Evolutionary conservation across 352 stramenopile genomes (phyloP).

Genomic region (Phytophthora podocarpi): DNA sequence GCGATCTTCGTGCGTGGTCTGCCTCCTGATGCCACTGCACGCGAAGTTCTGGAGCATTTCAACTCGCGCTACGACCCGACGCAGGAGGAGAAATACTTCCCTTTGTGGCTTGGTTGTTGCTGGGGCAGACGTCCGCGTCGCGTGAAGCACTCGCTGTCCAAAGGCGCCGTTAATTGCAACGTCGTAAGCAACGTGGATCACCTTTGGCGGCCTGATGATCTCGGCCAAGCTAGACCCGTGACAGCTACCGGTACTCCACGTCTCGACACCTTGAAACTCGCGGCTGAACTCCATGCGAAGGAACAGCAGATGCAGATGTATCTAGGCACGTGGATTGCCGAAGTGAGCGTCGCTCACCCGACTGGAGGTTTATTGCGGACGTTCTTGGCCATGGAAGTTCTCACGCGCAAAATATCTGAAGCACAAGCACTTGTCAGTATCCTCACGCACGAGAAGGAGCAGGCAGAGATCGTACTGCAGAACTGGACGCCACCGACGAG

Average conservation of each 20-base stretch:
- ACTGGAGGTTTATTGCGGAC: slow-evolving; percentile 73
- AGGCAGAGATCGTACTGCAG: slow-evolving; percentile 18
- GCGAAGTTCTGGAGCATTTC: slow-evolving; percentile 80
- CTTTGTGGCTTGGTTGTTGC: slow-evolving; percentile 68
- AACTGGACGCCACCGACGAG: slow-evolving; percentile 24
- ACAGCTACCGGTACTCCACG: slow-evolving; percentile 2
- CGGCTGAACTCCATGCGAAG: slow-evolving; percentile 1
- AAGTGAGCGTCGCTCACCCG: slow-evolving; percentile 81
- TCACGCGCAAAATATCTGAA: slow-evolving; percentile 65
- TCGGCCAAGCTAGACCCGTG: not conserved
- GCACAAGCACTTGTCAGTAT: slow-evolving; percentile 57
- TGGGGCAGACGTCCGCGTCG: slow-evolving; percentile 56
- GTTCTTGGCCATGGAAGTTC: slow-evolving; percentile 75
- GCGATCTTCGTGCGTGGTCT: slow-evolving; percentile 78
- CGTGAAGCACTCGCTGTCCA: slow-evolving; percentile 51
- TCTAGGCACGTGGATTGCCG: slow-evolving; percentile 83
- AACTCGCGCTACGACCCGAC: slow-evolving; percentile 75
- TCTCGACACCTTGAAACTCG: not conserved
- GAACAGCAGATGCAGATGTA: slow-evolving; percentile 60
- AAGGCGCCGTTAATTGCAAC: slow-evolving; percentile 44
- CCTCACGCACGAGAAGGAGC: slow-evolving; percentile 55
- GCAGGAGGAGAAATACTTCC: slow-evolving; percentile 62
- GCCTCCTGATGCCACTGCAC: slow-evolving; percentile 61
- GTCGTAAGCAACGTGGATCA: slow-evolving; percentile 76
- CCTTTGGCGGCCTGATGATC: slow-evolving; percentile 36